Base-by-base conservation (phyloP, 306 rosid genomes). In the Dalbergia cultrata region DNA sequence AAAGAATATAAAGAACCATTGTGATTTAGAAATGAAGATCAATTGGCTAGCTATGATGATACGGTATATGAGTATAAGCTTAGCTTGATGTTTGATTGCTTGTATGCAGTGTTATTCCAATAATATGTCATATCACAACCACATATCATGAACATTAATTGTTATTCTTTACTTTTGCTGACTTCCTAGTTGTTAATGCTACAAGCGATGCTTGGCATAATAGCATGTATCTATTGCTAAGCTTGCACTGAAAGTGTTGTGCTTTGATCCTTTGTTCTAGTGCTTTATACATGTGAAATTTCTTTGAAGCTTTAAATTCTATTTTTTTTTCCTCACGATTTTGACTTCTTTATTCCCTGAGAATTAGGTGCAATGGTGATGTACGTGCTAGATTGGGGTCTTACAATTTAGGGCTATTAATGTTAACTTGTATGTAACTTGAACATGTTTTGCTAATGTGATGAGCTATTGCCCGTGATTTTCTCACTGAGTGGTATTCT, bases 1-100 rank as follows among this genome's bases (percentile, higher is more conserved):
- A 57, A 66, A 37, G 56, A 58, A 43, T 6, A 3, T 18, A 44
- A 33, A 52, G 47, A 22, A 11, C 16, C 3, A 9, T 61, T 59
- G 53, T 79, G 66, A 67, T 72, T 57, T 16, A 50, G 8, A 71
- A 45, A 54, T 57, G 73, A 76, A 76, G 62, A 64, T 44, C 45
- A 50, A 59, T 54, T 18, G 9, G 73, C 52, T 39, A 65, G 68
- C 45, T 34, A 7, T 81, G 76, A 58, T 34, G 31, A 71, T 21
- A 49, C 33, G 8, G n/a, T 50, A 22, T 22, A 22, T 22, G 1
- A 26, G n/a, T n/a, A 47, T 18, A 62, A 21, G 31, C 77, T 45
- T 63, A 58, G 18, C 61, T 73, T 59, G 14, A 66, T 61, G 22
- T 21, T 21, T 21, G 22, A 21, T 21, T 21, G 41, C 49, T 80